Conservation (phyloP, 2,329 filamentous ascomycete genomes). For the Sclerotiophoma versabilis region DNA sequence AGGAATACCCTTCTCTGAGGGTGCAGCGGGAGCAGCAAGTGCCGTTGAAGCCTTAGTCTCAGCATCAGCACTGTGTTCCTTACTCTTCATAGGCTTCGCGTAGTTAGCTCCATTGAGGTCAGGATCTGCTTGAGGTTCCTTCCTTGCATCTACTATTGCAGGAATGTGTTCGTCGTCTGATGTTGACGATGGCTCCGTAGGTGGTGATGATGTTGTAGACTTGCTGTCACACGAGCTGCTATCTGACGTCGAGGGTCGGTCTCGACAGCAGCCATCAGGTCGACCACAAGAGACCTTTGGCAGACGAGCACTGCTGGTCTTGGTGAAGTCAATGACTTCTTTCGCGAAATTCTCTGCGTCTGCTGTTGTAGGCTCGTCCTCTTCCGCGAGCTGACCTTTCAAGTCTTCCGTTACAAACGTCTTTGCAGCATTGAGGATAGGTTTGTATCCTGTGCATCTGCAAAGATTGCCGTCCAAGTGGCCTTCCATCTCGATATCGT, state of each 20-base stretch:
- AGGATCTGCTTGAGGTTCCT: slow-evolving; percentile 30
- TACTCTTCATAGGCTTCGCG: slow-evolving; percentile 46
- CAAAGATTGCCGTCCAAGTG: slow-evolving; percentile 92
- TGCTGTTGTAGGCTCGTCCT: slow-evolving; percentile 57
- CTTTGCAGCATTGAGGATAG: slow-evolving; percentile 90
- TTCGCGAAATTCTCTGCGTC: slow-evolving; percentile 34
- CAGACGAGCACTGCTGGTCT: slow-evolving; percentile 31
- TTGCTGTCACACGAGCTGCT: slow-evolving; percentile 38
- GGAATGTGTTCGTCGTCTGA: slow-evolving; percentile 41
- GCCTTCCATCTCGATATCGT: slow-evolving; percentile 49
- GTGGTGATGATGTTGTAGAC: slow-evolving; percentile 36
- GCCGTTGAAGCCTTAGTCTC: slow-evolving; percentile 61
- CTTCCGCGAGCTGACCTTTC: slow-evolving; percentile 59
- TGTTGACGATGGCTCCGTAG: slow-evolving; percentile 35
- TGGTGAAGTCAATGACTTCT: slow-evolving; percentile 33
- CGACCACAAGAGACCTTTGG: slow-evolving; percentile 45
- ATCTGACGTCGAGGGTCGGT: slow-evolving; percentile 33
- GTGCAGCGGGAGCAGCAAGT: slow-evolving; percentile 51
- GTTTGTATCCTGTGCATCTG: slow-evolving; percentile 90
- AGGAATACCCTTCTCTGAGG: slow-evolving; percentile 60
- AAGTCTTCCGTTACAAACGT: slow-evolving; percentile 72
- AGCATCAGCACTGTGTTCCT: slow-evolving; percentile 29
- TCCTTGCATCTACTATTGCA: slow-evolving; percentile 30
- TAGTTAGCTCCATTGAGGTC: slow-evolving; percentile 42
- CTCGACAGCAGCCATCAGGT: slow-evolving; percentile 49